Evolutionary conservation across 139 green algal species (phyloP).

Genomic region (Haematococcus sp.): DNA sequence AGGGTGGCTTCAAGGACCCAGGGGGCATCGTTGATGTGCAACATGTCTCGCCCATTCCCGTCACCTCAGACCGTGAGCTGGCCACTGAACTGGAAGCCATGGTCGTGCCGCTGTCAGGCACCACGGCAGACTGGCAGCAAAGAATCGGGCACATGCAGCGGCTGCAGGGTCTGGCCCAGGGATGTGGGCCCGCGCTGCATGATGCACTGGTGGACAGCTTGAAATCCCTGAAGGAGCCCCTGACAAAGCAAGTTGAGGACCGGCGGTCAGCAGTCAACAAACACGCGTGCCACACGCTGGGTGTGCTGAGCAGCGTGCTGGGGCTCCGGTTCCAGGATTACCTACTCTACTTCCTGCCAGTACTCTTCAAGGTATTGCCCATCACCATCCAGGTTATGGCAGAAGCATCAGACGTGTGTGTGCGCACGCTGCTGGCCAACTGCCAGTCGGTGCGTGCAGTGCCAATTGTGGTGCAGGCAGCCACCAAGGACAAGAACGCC

Average conservation of each 20-base stretch:
- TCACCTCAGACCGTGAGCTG: constrained; percentile 55
- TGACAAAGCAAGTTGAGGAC: constrained; percentile 54
- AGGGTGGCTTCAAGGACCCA: constrained; percentile 40
- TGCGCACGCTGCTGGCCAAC: constrained; percentile 43
- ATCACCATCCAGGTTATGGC: constrained; percentile 83
- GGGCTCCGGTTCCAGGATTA: constrained; percentile 51
- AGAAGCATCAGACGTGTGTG: constrained; percentile 56
- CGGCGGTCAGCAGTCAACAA: constrained; percentile 60
- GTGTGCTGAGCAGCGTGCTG: constrained; percentile 50
- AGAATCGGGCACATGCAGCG: constrained; percentile 59
- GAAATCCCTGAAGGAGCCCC: not conserved
- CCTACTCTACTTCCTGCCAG: constrained; percentile 49
- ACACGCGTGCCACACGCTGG: constrained; percentile 65
- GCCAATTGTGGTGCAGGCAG: constrained; percentile 37
- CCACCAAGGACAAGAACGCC: constrained; percentile 45
- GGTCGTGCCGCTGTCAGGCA: constrained; percentile 24
- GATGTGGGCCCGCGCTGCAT: constrained; percentile 34
- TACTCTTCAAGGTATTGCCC: constrained; percentile 69
- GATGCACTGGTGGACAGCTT: constrained; percentile 8
- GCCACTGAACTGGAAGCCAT: constrained; percentile 48
- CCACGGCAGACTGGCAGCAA: constrained; percentile 30
- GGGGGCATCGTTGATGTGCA: constrained; percentile 22
- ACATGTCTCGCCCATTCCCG: constrained; percentile 12
- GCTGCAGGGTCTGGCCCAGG: constrained; percentile 65
- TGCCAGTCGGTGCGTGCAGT: constrained; percentile 57